Conservation (phyloP, 352 stramenopile species). For the Phytophthora pluvialis region DNA sequence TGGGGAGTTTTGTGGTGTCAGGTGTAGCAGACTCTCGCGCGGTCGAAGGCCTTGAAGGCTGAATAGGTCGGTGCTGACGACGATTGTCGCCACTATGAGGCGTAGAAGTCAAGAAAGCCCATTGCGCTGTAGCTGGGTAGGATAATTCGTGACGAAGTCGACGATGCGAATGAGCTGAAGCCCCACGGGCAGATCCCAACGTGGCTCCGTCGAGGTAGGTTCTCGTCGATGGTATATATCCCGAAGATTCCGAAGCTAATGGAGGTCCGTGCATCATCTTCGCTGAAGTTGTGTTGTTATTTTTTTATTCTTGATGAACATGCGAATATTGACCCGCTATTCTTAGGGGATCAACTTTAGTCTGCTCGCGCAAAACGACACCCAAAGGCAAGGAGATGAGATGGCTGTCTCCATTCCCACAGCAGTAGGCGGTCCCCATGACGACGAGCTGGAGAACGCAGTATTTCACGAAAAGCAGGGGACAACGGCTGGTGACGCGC, state of each 20-base stretch:
- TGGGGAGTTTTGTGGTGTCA: slow-evolving; percentile 19
- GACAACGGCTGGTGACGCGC: slow-evolving; percentile 19
- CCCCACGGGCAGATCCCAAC: slow-evolving; percentile 6
- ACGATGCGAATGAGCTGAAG: slow-evolving; percentile 22
- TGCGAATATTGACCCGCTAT: slow-evolving; percentile 18
- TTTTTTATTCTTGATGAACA: slow-evolving; percentile 4
- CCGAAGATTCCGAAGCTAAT: slow-evolving; percentile 24
- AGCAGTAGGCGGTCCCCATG: slow-evolving; percentile 13
- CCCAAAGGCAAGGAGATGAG: slow-evolving; percentile 13
- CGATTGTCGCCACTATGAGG: slow-evolving; percentile 7
- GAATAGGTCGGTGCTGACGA: slow-evolving; percentile 8
- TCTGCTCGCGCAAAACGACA: background rate
- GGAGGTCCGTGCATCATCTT: slow-evolving; percentile 19
- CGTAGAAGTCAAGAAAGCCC: slow-evolving; percentile 33
- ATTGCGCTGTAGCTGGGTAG: slow-evolving; percentile 28
- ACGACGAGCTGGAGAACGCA: slow-evolving; percentile 50
- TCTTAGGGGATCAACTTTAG: slow-evolving; percentile 15
- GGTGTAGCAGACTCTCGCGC: slow-evolving; percentile 10
- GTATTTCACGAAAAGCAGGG: slow-evolving; percentile 69
- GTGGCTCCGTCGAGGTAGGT: background rate
- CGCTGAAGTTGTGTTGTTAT: background rate
- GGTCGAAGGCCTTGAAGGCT: slow-evolving; percentile 28
- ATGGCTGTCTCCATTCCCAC: slow-evolving; percentile 26
- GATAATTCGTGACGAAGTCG: slow-evolving; percentile 26
- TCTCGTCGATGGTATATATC: slow-evolving; percentile 13